phyloP scores from a whole-genome alignment of 108 stramenopile species.

The Seminavis robusta region DNA sequence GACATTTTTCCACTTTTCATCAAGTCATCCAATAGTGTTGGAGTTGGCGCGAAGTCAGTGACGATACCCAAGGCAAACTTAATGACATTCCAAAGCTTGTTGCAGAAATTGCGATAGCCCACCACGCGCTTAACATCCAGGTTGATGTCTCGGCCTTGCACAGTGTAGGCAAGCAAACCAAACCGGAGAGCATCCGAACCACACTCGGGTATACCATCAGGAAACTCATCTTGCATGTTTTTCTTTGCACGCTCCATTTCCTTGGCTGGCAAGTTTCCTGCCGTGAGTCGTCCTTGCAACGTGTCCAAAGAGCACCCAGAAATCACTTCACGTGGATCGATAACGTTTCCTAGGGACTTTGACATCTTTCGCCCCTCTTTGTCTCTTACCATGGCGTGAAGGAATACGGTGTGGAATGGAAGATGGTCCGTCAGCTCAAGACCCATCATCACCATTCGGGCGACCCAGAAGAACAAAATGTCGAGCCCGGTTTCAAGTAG shows the following conservation, averaged over 20 bases:
- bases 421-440: slow-evolving; percentile 94
- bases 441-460: slow-evolving; percentile 99
- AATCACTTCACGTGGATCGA: slow-evolving; percentile 98
- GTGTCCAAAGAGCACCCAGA: slow-evolving; percentile 87
- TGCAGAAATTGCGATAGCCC: slow-evolving; percentile 97
- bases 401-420: slow-evolving; percentile 96
- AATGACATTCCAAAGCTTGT: slow-evolving; percentile 99
- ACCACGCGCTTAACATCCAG: slow-evolving; percentile 98
- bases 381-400: slow-evolving; percentile 99
- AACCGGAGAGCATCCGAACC: slow-evolving; percentile 98
- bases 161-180: slow-evolving; percentile 97
- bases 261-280: slow-evolving; percentile 92
- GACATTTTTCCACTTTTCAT: slow-evolving; percentile 83
- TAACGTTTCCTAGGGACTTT: slow-evolving; percentile 98
- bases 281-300: slow-evolving; percentile 84
- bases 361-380: slow-evolving; percentile 99
- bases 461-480: slow-evolving; percentile 99
- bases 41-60: slow-evolving; percentile 84
- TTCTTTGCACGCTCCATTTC: slow-evolving; percentile 95
- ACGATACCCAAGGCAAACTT: slow-evolving; percentile 87
- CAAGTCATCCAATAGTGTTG: slow-evolving; percentile 76
- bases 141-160: slow-evolving; percentile 97
- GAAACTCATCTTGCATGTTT: slow-evolving; percentile 91
- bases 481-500: slow-evolving; percentile 98
- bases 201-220: slow-evolving; percentile 98